These are phyloP conservation scores for Leccinum fuscescens DNA, from an alignment of 1,284 basidiomycete genomes.

Conservation along the genomic window DNA sequence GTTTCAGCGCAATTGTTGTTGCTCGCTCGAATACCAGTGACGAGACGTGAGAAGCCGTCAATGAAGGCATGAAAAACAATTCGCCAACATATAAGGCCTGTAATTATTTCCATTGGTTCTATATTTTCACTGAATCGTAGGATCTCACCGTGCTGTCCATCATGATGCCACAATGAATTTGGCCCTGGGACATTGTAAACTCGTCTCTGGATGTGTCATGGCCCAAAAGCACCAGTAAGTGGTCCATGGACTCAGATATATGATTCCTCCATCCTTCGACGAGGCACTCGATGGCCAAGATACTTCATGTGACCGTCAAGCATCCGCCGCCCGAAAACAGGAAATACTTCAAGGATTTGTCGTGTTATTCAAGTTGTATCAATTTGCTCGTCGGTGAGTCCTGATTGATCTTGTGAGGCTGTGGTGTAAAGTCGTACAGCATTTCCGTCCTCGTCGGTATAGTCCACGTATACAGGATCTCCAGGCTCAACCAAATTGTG, in stretches of 20 bases:
- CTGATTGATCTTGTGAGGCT: neutral
- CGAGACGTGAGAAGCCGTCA: neutral
- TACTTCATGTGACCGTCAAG: neutral
- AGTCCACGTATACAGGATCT: neutral
- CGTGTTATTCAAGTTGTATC: neutral
- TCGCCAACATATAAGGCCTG: neutral
- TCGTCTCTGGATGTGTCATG: neutral
- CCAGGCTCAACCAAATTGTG: neutral
- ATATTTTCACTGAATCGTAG: neutral
- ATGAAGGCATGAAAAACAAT: neutral
- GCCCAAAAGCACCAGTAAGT: neutral
- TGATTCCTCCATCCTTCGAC: neutral
- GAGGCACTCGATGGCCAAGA: neutral
- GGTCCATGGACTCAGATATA: neutral
- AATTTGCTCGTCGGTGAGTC: neutral
- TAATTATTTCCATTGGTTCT: neutral
- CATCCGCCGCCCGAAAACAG: neutral
- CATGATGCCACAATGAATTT: neutral
- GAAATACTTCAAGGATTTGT: conserved; percentile 1
- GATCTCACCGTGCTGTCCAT: neutral
- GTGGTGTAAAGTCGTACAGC: neutral
- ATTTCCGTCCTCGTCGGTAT: neutral
- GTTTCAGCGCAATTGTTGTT: conserved; percentile 1
- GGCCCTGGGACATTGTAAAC: neutral
- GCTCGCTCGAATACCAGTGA: neutral